Base-by-base conservation (phyloP, 2,329 filamentous ascomycete genomes). In the Pseudopyricularia javanii region DNA sequence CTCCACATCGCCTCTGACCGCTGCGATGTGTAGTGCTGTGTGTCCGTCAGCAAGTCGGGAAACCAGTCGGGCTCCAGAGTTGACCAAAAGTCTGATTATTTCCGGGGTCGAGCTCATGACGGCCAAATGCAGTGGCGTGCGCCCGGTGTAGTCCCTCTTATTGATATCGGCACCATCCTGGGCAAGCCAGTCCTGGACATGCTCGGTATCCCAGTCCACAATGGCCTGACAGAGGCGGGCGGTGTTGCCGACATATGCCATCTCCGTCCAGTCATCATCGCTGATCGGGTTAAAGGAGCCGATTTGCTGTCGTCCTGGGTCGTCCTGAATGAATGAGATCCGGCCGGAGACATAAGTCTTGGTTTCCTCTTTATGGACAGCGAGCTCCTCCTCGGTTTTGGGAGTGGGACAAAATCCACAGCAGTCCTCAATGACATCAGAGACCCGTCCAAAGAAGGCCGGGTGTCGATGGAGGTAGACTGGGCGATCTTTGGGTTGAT, bases 161-260 rank as follows among this genome's bases (percentile, higher is more conserved):
- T 93, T 87, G 0, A 84, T 77, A 63, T 91, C 82, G 2, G 82
- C 76, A 2, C 72, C 82, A 54, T 88, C 82, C 60, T 86, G 80
- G 4, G 72, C 68, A 24, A 81, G 73, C 83, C 87, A 94, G 58
- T 82, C 79, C 59, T 80, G 66, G 3, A 94, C 85, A 56, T 80
- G 76, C 35, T 87, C 82, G 3, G 85, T 59, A 64, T 94, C 83
- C 2, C 77, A 73, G 59, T 90, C 82, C 4, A 91, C 80, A 54
- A 95, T 94, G 1, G 86, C 88, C 61, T 90, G 85, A 61, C 87
- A 94, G 2, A 95, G 74, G 15, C 78, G 74, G 35, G 80, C 82
- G 1, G 87, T 91, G 58, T 90, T 87, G 11, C 88, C 86, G 34
- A 94, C 76, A 58, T 94, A 95, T 0, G 88, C 88, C 88, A 94